Percentiles rank a stretch among this genome's conserved stretches.
phyloP scores from a whole-genome alignment of 768 basidiomycete genomes.

The Suillus luteus region DNA sequence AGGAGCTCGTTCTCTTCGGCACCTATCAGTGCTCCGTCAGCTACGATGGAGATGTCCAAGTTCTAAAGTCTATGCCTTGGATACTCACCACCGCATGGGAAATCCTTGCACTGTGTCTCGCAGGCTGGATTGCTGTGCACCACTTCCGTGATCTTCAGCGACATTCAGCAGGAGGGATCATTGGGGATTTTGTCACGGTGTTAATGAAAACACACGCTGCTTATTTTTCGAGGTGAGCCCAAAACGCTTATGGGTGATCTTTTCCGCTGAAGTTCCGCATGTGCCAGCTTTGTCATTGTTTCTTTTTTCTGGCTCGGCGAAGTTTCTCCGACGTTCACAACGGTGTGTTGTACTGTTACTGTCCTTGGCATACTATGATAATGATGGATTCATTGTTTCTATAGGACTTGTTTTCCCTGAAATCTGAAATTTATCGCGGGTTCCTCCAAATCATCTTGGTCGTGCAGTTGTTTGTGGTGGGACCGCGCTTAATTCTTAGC shows the following conservation, averaged over 20 bases:
- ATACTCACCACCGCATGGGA: not conserved
- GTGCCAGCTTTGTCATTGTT: not conserved
- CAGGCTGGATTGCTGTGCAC: not conserved
- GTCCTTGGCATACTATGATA: not conserved
- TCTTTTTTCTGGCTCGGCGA: not conserved
- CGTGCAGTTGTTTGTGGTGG: not conserved
- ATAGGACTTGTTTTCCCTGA: not conserved
- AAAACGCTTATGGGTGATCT: not conserved
- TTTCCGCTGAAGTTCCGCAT: not conserved
- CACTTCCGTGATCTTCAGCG: conserved; percentile 1
- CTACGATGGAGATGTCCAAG: not conserved
- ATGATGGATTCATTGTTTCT: not conserved
- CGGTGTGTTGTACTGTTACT: not conserved
- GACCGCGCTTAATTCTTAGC: not conserved
- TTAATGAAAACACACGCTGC: not conserved
- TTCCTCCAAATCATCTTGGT: conserved; percentile 2
- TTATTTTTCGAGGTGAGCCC: conserved; percentile 1
- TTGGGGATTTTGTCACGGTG: not conserved
- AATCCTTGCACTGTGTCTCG: not conserved
- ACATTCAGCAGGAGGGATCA: conserved; percentile 3
- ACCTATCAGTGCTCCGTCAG: not conserved
- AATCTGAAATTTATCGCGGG: not conserved
- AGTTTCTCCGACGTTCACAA: not conserved
- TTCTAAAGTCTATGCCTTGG: not conserved
- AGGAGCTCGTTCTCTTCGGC: not conserved